Evolutionary conservation across 2,329 filamentous ascomycete genomes (phyloP).

Genomic region (Aspergillus vadensis): DNA sequence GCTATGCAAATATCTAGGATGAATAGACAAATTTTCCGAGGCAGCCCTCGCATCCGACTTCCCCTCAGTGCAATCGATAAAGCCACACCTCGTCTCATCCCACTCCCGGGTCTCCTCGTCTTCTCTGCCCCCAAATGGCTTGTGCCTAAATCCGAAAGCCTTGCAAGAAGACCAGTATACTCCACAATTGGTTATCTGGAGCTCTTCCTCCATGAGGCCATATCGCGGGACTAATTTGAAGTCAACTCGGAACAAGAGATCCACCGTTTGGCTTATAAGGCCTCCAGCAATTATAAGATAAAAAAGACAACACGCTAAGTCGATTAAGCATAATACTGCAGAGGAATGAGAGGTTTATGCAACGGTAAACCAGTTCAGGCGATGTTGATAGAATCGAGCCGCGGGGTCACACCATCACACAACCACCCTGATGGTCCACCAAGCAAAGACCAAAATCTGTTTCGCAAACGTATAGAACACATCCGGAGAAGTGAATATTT

Average conservation of each 20-base stretch:
- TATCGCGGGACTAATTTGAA: conserved; percentile 13
- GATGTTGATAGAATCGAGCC: conserved; percentile 16
- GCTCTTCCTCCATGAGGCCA: conserved; percentile 7
- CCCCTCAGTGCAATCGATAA: conserved; percentile 16
- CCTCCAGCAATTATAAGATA: conserved; percentile 19
- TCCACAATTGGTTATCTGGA: conserved; percentile 8
- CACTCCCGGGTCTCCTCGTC: conserved; percentile 1
- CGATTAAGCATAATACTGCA: conserved; percentile 24
- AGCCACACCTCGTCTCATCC: conserved; percentile 7
- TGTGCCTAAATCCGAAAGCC: conserved; percentile 1
- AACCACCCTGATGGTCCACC: conserved; percentile 12
- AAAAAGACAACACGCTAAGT: conserved; percentile 26
- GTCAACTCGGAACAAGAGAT: conserved; percentile 14
- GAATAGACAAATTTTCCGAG: conserved; percentile 24
- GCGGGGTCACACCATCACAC: conserved; percentile 18
- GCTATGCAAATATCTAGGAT: conserved; percentile 28
- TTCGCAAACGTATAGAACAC: conserved; percentile 31
- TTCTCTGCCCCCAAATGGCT: neutral
- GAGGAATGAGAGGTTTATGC: conserved; percentile 9
- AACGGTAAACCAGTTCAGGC: conserved; percentile 5
- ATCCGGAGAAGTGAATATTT: conserved; percentile 23
- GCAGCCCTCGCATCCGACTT: conserved; percentile 12
- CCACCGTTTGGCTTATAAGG: conserved; percentile 14
- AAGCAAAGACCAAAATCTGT: conserved; percentile 18
- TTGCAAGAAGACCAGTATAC: conserved; percentile 15